Evolutionary conservation across 2,329 filamentous ascomycete species (phyloP).

Genomic region (Alternaria arborescens): DNA sequence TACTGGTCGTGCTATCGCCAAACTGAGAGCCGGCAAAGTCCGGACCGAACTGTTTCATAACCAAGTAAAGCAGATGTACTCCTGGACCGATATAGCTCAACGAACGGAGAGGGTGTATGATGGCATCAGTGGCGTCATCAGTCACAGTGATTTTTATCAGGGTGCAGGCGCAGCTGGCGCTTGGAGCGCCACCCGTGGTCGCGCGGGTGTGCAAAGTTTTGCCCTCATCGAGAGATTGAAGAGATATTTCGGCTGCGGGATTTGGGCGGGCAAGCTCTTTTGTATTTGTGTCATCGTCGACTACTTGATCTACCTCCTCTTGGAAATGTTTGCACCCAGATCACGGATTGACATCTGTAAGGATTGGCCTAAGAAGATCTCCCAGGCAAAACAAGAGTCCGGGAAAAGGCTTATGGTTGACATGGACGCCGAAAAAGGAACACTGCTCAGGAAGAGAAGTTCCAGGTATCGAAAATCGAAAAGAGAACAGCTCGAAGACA

Average conservation of each 20-base stretch:
- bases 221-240: constrained; percentile 94
- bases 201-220: constrained; percentile 79
- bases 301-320: constrained; percentile 86
- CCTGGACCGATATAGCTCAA: constrained; percentile 93
- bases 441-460: constrained; percentile 36
- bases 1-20: constrained; percentile 87
- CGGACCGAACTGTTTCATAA: constrained; percentile 95
- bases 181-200: constrained; percentile 75
- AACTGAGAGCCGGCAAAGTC: constrained; percentile 84
- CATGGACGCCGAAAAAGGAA: constrained; percentile 15
- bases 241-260: constrained; percentile 95
- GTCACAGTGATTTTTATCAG: constrained; percentile 86
- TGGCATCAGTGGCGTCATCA: constrained; percentile 86
- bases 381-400: constrained; percentile 20
- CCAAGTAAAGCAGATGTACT: constrained; percentile 98
- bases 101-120: constrained; percentile 96
- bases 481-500: constrained; percentile 30
- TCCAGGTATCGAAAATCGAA: constrained; percentile 39
- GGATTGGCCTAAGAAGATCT: constrained; percentile 84
- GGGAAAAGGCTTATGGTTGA: constrained; percentile 22
- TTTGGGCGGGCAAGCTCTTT: constrained; percentile 98
- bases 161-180: constrained; percentile 73
- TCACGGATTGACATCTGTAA: constrained; percentile 87
- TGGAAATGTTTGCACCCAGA: constrained; percentile 87
- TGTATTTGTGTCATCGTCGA: constrained; percentile 94